Conservation (phyloP, 441 rosid genomes). For the Croton laevigatus region DNA sequence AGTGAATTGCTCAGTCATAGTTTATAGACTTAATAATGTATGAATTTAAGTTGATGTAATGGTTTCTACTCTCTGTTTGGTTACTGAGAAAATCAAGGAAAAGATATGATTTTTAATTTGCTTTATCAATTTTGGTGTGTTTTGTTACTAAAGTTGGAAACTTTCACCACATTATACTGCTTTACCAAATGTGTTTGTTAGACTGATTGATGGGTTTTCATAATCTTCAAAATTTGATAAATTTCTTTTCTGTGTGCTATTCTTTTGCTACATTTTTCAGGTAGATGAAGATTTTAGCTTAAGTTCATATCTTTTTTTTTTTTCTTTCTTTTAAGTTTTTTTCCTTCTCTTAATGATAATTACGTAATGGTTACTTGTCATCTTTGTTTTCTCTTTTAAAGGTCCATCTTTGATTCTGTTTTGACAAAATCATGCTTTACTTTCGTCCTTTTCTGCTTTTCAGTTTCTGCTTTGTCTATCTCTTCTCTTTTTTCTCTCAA, state of each 20-base stretch:
- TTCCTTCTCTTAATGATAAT: conserved; percentile 6
- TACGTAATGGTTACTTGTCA: conserved; percentile 26
- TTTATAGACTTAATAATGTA: not conserved
- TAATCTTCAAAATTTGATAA: not conserved
- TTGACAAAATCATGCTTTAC: conserved; percentile 41
- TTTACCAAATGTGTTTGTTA: not conserved
- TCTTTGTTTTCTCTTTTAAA: conserved; percentile 17
- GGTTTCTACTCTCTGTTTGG: conserved; percentile 1
- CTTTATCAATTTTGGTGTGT: not conserved
- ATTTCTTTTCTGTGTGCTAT: not conserved
- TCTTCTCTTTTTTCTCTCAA: conserved; percentile 32
- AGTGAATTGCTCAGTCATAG: not conserved
- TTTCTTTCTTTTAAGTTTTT: not conserved
- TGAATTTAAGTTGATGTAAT: not conserved
- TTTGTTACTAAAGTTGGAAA: conserved; percentile 1
- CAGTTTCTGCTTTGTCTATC: conserved; percentile 38
- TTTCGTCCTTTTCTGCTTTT: conserved; percentile 49
- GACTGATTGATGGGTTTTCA: not conserved
- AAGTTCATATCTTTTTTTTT: not conserved
- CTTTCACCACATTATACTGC: not conserved
- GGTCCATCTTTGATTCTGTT: conserved; percentile 30
- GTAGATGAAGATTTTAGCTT: not conserved
- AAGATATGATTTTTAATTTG: not conserved
- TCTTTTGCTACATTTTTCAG: not conserved
- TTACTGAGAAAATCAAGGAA: conserved; percentile 9